Base-by-base conservation (phyloP, 2,329 filamentous ascomycete genomes). In the Xylariaceae sp. region DNA sequence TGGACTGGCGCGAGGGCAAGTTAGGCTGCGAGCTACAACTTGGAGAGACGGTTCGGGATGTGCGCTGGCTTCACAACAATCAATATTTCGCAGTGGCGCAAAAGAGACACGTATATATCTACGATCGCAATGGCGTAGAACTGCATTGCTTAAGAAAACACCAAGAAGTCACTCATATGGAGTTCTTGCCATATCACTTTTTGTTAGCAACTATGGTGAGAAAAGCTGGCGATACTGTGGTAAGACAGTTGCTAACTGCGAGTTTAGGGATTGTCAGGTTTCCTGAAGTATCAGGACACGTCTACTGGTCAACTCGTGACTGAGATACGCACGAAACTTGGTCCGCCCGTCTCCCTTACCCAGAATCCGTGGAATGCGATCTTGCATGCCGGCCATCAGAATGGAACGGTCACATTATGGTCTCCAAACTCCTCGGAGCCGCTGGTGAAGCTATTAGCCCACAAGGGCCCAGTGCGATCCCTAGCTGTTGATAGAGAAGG, bases 111-210 rank as follows among this genome's bases (percentile, higher is more conserved):
- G 90, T 95, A 62, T 99, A 96, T 77, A 97, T 99, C 63, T 99
- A 99, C 78, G 95, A 97, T 69, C 82, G 86, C 54, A 85, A 90
- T 54, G 95, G 95, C 49, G 90, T 97, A 19, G 95, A 99, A 76
- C 77, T 99, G 52, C 95, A 99, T 73, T 93, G 90, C 71, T 77
- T 99, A 69, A 88, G 87, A 74, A 95, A 95, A 73, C 93, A 96
- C 71, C 84, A 90, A 59, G 95, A 99, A 73, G 90, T 96, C 14
- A 89, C 90, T 12, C 89, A 96, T 73, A 91, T 99, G 82, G 91
- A 98, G 74, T 99, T 97, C 71, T 79, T 98, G 14, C 93, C 93
- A 0, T 98, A 97, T 71, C 95, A 99, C 73, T 99, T 96, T 73
- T 85, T 99, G 42, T 81, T 99, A 47, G 90, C 90, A 18, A 96